phyloP scores from a whole-genome alignment of 1,284 basidiomycete species.

The Prillingera fragicola region DNA sequence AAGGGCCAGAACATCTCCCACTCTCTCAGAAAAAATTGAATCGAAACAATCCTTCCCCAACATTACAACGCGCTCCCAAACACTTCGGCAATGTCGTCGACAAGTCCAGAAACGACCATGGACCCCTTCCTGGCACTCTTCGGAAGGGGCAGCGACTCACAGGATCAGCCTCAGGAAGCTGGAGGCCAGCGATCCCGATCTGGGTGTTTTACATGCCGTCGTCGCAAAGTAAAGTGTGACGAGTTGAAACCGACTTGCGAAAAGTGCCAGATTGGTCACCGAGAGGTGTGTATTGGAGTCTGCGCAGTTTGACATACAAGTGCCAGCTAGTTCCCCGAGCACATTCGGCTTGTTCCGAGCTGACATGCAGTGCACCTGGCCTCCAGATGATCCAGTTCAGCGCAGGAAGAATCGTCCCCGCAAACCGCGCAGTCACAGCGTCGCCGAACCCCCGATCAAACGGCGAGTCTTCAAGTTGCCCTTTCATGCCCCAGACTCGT shows the following conservation, averaged over 20 bases:
- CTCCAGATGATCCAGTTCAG: constrained; percentile 30
- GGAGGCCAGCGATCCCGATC: constrained; percentile 23
- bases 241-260: constrained; percentile 34
- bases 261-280: constrained; percentile 27
- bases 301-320: background rate
- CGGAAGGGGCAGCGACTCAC: constrained; percentile 3
- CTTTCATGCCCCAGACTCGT: constrained; percentile 18
- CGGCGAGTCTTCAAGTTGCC: constrained; percentile 19
- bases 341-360: background rate
- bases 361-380: constrained; percentile 26
- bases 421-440: constrained; percentile 14
- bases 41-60: no score
- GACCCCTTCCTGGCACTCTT: constrained; percentile 21
- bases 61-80: no score
- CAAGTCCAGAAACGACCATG: constrained; percentile 14
- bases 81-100: no score
- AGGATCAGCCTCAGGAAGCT: constrained; percentile 7
- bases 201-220: constrained; percentile 38
- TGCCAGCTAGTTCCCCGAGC: background rate
- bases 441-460: constrained; percentile 16
- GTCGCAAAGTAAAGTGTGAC: constrained; percentile 41
- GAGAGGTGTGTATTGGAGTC: constrained; percentile 22
- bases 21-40: no score
- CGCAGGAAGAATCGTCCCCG: constrained; percentile 26
- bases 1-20: no score